phyloP scores from a whole-genome alignment of 2,329 filamentous ascomycete species.

The Scytalidium lignicola region DNA sequence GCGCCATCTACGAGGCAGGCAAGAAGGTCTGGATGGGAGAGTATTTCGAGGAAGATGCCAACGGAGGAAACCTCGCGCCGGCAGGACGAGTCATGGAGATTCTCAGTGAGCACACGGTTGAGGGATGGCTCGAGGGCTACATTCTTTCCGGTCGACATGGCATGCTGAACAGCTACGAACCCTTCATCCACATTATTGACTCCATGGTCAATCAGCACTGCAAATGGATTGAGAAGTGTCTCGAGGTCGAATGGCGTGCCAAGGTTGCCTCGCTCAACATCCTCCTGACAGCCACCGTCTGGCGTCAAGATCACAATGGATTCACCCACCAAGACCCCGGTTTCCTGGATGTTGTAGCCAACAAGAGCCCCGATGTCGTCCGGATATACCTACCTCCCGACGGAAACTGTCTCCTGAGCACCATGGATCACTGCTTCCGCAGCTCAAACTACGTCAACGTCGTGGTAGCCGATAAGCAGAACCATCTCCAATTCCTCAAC shows the following conservation, averaged over 20 bases:
- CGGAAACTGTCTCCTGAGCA: conserved; percentile 70
- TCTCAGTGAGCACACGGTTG: conserved; percentile 73
- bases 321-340: conserved; percentile 79
- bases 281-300: conserved; percentile 71
- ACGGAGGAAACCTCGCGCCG: conserved; percentile 67
- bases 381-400: conserved; percentile 78
- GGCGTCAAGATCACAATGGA: conserved; percentile 79
- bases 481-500: conserved; percentile 69
- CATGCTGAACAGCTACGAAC: conserved; percentile 75
- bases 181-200: conserved; percentile 78
- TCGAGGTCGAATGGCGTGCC: conserved; percentile 73
- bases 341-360: conserved; percentile 73
- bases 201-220: conserved; percentile 85
- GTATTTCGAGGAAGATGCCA: conserved; percentile 69
- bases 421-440: conserved; percentile 70
- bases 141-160: conserved; percentile 70
- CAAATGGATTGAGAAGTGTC: conserved; percentile 79
- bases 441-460: conserved; percentile 78
- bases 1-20: conserved; percentile 63
- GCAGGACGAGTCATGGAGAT: conserved; percentile 77
- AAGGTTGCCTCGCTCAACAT: conserved; percentile 75
- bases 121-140: conserved; percentile 79
- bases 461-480: conserved; percentile 74
- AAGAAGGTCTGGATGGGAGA: conserved; percentile 80
- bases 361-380: conserved; percentile 75